These are phyloP conservation scores for Wallemia ichthyophaga DNA, from an alignment of 1,284 basidiomycete genomes.

Conservation along the genomic window DNA sequence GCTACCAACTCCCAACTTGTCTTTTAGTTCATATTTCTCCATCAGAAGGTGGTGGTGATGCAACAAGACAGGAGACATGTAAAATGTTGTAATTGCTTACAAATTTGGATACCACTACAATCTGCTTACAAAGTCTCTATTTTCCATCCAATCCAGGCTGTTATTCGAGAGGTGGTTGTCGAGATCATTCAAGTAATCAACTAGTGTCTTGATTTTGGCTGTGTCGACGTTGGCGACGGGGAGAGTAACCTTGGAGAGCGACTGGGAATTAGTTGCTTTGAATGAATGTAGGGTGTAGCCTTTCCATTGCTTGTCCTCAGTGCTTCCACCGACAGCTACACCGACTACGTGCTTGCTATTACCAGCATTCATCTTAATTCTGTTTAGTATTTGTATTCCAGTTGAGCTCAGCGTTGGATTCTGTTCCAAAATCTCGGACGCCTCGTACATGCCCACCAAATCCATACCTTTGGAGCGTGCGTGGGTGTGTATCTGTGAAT, in stretches of 20 bases:
- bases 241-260: neutral
- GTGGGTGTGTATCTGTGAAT: neutral
- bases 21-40: constrained; percentile 50
- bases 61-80: too few relatives aligned
- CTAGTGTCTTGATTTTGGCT: neutral
- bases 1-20: constrained; percentile 88
- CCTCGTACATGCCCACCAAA: neutral
- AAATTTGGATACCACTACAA: neutral
- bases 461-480: neutral
- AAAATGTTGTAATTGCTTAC: too few relatives aligned
- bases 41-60: neutral
- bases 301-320: neutral
- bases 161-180: neutral
- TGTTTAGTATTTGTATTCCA: neutral
- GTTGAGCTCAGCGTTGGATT: neutral
- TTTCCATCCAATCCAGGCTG: neutral
- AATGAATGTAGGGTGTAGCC: neutral
- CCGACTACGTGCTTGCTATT: neutral
- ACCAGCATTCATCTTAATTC: neutral
- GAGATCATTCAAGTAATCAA: neutral
- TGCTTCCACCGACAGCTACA: neutral
- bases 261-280: neutral
- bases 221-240: neutral
- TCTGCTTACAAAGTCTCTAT: neutral
- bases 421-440: neutral